These are phyloP conservation scores for Pezicula neosporulosa DNA, from an alignment of 2,329 filamentous ascomycete genomes.

Conservation along the genomic window DNA sequence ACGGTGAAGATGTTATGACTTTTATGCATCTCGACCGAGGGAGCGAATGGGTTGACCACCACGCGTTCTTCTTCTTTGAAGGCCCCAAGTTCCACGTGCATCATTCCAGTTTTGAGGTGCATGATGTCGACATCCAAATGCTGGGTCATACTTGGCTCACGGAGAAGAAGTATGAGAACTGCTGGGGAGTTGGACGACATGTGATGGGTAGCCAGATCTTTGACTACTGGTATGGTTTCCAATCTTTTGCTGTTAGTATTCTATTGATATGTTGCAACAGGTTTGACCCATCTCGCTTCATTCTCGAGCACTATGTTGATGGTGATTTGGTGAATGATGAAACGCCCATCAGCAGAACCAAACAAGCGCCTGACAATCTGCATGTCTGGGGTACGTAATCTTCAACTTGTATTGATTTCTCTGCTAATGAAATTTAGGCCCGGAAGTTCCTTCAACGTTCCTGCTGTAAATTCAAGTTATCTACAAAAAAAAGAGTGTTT, in stretches of 20 bases:
- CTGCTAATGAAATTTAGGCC: conserved; percentile 13
- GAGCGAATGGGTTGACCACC: conserved; percentile 47
- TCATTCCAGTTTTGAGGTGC: conserved; percentile 66
- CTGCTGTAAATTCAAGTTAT: conserved; percentile 5
- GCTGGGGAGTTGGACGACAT: conserved; percentile 71
- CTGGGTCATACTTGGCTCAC: conserved; percentile 68
- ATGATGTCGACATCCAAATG: conserved; percentile 68
- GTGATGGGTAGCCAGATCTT: conserved; percentile 70
- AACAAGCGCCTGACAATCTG: conserved; percentile 13
- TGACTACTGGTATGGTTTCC: conserved; percentile 61
- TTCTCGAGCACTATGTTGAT: conserved; percentile 69
- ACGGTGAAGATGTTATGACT: conserved; percentile 35
- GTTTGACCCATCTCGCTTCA: conserved; percentile 56
- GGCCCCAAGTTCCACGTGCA: conserved; percentile 37
- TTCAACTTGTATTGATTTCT: neutral
- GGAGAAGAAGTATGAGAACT: conserved; percentile 57
- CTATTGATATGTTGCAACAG: neutral
- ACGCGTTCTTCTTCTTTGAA: conserved; percentile 47
- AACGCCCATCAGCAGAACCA: conserved; percentile 14
- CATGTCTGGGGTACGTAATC: conserved; percentile 26
- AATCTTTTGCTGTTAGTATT: conserved; percentile 58
- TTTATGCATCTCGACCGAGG: conserved; percentile 55
- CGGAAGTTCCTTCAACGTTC: conserved; percentile 17
- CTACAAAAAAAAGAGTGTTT: too few relatives aligned
- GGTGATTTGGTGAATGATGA: conserved; percentile 59